Conservation (phyloP, 495 filamentous ascomycete genomes). For the Talaromyces stipitatus region DNA sequence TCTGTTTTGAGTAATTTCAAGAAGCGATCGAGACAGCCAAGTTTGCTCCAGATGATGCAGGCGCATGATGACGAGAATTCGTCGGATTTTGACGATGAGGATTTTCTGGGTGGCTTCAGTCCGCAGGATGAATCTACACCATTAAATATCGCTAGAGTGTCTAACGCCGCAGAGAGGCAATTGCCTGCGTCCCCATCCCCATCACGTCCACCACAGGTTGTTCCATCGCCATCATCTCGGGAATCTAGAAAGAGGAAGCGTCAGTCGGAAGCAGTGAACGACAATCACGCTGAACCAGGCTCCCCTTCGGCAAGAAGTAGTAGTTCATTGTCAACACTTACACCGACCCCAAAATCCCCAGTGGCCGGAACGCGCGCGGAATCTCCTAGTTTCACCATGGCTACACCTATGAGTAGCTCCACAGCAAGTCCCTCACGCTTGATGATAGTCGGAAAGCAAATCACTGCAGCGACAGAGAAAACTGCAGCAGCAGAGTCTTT, state of each 20-base stretch:
- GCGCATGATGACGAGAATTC: conserved; percentile 41
- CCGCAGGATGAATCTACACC: conserved; percentile 64
- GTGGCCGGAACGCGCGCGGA: not conserved
- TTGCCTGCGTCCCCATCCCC: conserved; percentile 13
- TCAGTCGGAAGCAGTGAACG: not conserved
- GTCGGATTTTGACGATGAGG: conserved; percentile 40
- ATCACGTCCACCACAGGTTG: conserved; percentile 10
- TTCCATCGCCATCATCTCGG: conserved; percentile 18
- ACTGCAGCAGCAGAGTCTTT: not conserved
- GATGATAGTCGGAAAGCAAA: conserved; percentile 5
- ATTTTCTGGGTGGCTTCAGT: conserved; percentile 50
- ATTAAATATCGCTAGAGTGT: conserved; percentile 35
- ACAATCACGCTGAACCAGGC: not conserved
- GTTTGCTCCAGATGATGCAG: conserved; percentile 58
- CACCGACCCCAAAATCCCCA: not conserved
- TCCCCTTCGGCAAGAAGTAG: not conserved
- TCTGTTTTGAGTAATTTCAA: conserved; percentile 56
- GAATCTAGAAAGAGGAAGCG: conserved; percentile 34
- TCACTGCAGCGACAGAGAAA: not conserved
- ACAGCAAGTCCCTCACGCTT: not conserved
- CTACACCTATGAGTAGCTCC: conserved; percentile 10
- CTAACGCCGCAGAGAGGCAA: conserved; percentile 11
- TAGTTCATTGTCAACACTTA: conserved; percentile 2
- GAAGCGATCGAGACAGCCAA: conserved; percentile 56
- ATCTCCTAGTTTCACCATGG: not conserved